phyloP scores from a whole-genome alignment of 345 rosid genomes.

The Fremontodendron californicum region DNA sequence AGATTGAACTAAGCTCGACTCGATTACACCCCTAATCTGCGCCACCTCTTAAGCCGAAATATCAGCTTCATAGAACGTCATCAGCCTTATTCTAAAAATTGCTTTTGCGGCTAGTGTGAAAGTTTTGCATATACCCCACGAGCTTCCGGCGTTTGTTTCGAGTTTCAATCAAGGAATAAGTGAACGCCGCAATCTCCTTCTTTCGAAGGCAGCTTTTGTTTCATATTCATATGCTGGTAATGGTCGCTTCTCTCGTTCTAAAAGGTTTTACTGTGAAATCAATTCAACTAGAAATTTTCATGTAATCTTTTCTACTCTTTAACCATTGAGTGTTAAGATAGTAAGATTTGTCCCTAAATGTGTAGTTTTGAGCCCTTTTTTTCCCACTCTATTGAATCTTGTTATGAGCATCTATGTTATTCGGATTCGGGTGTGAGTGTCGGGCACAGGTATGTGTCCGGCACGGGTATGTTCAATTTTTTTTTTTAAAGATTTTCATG shows the following conservation, averaged over 20 bases:
- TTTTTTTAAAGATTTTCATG: too few species aligned
- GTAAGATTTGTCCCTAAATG: slow-evolving; percentile 8
- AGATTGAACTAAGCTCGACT: too few species aligned
- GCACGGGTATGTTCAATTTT: too few species aligned
- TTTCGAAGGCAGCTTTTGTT: neutral
- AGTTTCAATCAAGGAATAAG: neutral
- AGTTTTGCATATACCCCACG: neutral
- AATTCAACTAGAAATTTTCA: neutral
- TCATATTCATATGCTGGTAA: neutral
- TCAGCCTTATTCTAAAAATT: slow-evolving; percentile 51
- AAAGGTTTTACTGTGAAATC: slow-evolving; percentile 3
- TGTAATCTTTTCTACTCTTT: neutral
- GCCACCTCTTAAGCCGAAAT: slow-evolving; percentile 55
- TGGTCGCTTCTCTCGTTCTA: neutral
- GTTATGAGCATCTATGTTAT: too few species aligned
- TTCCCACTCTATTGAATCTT: too few species aligned
- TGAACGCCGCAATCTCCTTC: neutral
- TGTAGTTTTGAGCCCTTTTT: neutral
- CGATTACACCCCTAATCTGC: too few species aligned
- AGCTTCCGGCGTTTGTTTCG: neutral
- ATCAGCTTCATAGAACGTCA: slow-evolving; percentile 61
- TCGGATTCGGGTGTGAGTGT: too few species aligned
- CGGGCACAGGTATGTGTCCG: too few species aligned
- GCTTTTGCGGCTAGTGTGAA: neutral
- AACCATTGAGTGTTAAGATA: neutral